Evolutionary conservation across 306 rosid species (phyloP).

Genomic region (Vigna nakashimae): DNA sequence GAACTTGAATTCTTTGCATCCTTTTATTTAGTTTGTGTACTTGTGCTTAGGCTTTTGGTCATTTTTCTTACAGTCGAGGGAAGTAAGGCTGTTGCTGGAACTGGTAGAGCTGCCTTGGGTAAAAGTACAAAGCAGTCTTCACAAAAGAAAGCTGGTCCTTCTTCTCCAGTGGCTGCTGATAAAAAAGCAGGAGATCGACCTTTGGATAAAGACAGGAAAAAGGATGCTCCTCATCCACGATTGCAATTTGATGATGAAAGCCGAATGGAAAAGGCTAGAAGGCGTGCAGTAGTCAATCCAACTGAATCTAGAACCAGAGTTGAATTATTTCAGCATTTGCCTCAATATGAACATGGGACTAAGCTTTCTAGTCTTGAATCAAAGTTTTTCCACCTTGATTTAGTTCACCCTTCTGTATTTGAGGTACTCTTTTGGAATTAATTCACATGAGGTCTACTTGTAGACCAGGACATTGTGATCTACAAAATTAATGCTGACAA

Average conservation of each 20-base stretch:
- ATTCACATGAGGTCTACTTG: slow-evolving; percentile 12
- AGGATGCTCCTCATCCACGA: slow-evolving; percentile 81
- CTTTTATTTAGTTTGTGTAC: slow-evolving; percentile 13
- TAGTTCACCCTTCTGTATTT: slow-evolving; percentile 83
- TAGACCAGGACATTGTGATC: slow-evolving; percentile 9
- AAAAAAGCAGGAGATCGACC: slow-evolving; percentile 69
- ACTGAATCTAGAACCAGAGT: slow-evolving; percentile 83
- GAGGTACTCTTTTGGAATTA: slow-evolving; percentile 60
- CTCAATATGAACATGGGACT: slow-evolving; percentile 81
- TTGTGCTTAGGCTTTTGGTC: slow-evolving; percentile 42
- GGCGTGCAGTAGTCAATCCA: slow-evolving; percentile 74
- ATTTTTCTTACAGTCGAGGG: slow-evolving; percentile 53
- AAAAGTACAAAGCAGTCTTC: slow-evolving; percentile 65
- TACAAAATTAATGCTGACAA: slow-evolving; percentile 14
- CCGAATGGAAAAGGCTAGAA: slow-evolving; percentile 81
- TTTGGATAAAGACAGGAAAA: slow-evolving; percentile 82
- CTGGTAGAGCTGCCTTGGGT: slow-evolving; percentile 43
- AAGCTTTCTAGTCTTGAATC: slow-evolving; percentile 79
- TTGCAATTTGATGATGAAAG: slow-evolving; percentile 84
- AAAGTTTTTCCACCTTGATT: slow-evolving; percentile 72
- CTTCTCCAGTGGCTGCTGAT: slow-evolving; percentile 56
- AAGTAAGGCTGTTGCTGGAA: slow-evolving; percentile 51
- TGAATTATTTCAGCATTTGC: slow-evolving; percentile 88
- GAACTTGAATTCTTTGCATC: slow-evolving; percentile 16
- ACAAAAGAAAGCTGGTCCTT: slow-evolving; percentile 60